phyloP scores from a whole-genome alignment of 129 eudicot genomes.

The Arctium minus region DNA sequence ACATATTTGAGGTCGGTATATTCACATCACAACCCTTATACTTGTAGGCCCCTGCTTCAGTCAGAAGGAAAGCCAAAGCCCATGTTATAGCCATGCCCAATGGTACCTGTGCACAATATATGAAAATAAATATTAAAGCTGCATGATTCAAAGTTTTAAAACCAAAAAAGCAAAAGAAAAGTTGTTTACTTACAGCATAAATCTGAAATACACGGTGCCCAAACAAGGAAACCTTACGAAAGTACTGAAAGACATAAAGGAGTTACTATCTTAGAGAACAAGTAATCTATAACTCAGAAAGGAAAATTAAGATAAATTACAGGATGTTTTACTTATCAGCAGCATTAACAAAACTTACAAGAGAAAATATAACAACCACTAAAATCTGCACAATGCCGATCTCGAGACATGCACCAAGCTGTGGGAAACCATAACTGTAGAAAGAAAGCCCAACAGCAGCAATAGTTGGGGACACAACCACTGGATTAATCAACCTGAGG shows the following conservation, averaged over 20 bases:
- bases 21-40: slow-evolving; percentile 78
- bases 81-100: slow-evolving; percentile 87
- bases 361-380: slow-evolving; percentile 70
- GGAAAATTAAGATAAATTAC: neutral
- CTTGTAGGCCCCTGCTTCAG: slow-evolving; percentile 85
- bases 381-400: slow-evolving; percentile 86
- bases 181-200: slow-evolving; percentile 64
- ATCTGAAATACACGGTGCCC: slow-evolving; percentile 94
- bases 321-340: slow-evolving; percentile 3
- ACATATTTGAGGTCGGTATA: slow-evolving; percentile 75
- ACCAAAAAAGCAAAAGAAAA: neutral
- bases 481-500: slow-evolving; percentile 81
- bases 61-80: slow-evolving; percentile 76
- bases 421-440: slow-evolving; percentile 93
- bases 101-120: slow-evolving; percentile 58
- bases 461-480: slow-evolving; percentile 93
- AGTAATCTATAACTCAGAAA: neutral
- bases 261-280: slow-evolving; percentile 4
- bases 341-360: slow-evolving; percentile 50
- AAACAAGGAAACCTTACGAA: slow-evolving; percentile 80
- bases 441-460: slow-evolving; percentile 99
- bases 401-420: slow-evolving; percentile 83
- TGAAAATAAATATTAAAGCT: neutral
- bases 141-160: neutral
- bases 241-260: slow-evolving; percentile 63